Evolutionary conservation across 768 basidiomycete genomes (phyloP).

Genomic region (Boletus sensibilis): DNA sequence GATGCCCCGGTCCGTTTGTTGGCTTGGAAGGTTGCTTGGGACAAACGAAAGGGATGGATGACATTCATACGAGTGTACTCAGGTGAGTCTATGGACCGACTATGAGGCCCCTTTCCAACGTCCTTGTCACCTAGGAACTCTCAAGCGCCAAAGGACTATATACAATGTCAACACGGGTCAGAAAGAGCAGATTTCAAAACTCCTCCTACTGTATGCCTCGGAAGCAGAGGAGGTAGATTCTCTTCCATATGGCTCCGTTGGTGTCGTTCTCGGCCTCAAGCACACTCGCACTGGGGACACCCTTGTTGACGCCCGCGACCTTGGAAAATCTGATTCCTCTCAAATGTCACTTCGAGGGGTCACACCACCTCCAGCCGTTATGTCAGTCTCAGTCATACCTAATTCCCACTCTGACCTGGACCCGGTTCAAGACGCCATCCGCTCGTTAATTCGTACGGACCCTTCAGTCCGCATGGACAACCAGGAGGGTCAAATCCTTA

Average conservation of each 20-base stretch:
- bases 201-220: slow-evolving; percentile 77
- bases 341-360: slow-evolving; percentile 58
- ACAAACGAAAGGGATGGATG: slow-evolving; percentile 85
- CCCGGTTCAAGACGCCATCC: slow-evolving; percentile 74
- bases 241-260: slow-evolving; percentile 79
- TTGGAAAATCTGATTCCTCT: slow-evolving; percentile 35
- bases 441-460: slow-evolving; percentile 76
- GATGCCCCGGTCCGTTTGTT: slow-evolving; percentile 59
- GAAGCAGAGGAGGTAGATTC: slow-evolving; percentile 74
- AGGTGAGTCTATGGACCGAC: slow-evolving; percentile 43
- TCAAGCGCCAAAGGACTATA: slow-evolving; percentile 60
- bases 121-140: slow-evolving; percentile 44
- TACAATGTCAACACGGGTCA: slow-evolving; percentile 66
- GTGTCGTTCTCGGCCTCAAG: slow-evolving; percentile 80
- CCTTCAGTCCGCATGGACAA: slow-evolving; percentile 81
- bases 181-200: slow-evolving; percentile 71
- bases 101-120: neutral
- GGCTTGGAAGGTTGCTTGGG: slow-evolving; percentile 91
- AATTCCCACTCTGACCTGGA: slow-evolving; percentile 75
- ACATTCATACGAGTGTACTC: slow-evolving; percentile 89
- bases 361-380: slow-evolving; percentile 76
- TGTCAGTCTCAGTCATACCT: slow-evolving; percentile 80
- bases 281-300: slow-evolving; percentile 88
- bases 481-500: slow-evolving; percentile 79
- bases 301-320: slow-evolving; percentile 52